These are phyloP conservation scores for Beauveria asiatica DNA, from an alignment of 2,329 filamentous ascomycete species.

Conservation along the genomic window DNA sequence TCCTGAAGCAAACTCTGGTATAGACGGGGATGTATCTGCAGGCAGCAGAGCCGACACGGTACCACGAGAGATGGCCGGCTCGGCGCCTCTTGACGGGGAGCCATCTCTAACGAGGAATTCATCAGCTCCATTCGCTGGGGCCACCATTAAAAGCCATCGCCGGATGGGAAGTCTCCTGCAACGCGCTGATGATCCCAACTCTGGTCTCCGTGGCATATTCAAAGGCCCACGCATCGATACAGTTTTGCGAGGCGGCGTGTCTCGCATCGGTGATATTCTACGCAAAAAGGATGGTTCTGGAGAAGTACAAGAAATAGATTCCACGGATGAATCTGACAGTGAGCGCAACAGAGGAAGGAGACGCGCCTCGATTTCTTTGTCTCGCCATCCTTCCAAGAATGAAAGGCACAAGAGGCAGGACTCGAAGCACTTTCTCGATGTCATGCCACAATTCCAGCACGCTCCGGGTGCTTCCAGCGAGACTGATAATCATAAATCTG, in stretches of 20 bases:
- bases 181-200: slow-evolving; percentile 24
- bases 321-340: slow-evolving; percentile 41
- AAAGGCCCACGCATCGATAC: slow-evolving; percentile 69
- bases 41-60: not conserved
- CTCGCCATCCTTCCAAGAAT: slow-evolving; percentile 25
- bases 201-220: slow-evolving; percentile 56
- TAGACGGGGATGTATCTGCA: not conserved
- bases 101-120: slow-evolving; percentile 21
- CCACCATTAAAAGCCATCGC: slow-evolving; percentile 39
- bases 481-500: slow-evolving; percentile 14
- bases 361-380: slow-evolving; percentile 27
- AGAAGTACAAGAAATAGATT: slow-evolving; percentile 30
- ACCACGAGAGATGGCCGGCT: slow-evolving; percentile 11
- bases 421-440: slow-evolving; percentile 40
- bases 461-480: slow-evolving; percentile 19
- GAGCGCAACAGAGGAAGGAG: slow-evolving; percentile 33
- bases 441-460: slow-evolving; percentile 42
- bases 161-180: slow-evolving; percentile 41
- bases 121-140: slow-evolving; percentile 30
- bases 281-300: slow-evolving; percentile 42
- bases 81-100: slow-evolving; percentile 12
- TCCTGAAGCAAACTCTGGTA: not conserved
- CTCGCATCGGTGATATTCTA: slow-evolving; percentile 47
- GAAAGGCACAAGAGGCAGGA: slow-evolving; percentile 23
- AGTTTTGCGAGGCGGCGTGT: slow-evolving; percentile 53